Base-by-base conservation (phyloP, 306 rosid species). In the Canavalia gladiata region DNA sequence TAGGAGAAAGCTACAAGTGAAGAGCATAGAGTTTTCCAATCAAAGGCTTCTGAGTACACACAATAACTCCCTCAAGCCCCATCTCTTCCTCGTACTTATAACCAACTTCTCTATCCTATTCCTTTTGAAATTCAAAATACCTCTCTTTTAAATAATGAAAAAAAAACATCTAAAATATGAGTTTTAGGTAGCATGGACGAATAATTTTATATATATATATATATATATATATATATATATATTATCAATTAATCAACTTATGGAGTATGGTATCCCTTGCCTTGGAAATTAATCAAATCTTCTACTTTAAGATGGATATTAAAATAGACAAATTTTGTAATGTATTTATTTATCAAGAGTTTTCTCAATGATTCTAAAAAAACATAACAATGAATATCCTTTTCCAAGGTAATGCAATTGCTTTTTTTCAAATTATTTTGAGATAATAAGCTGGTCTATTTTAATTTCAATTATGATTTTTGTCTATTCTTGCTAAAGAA, bases 241-340 rank as follows among this genome's bases (percentile, higher is more conserved):
- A 12, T 54, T 13, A 11, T 56, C 42, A 29, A 29, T 13, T 43
- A 58, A 84, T 79, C 3, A 39, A 51, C 41, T 37, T 37, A 37
- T 37, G 41, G 41, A 37, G 41, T 37, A 37, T 37, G 41, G 41
- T 37, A 37, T 37, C 57, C 69, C 64, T 75, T 68, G 75, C 18
- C 47, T 45, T 51, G 37, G 30, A 50, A 57, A 12, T 11, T 47
- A 47, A 28, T 28, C 57, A 76, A 73, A 68, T 42, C 49, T 50
- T 31, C n/a, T 66, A 30, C 47, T 68, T 58, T 55, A 82, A 52
- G 68, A 34, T 70, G 60, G 56, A 75, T 54, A 63, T 56, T 64
- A 72, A 56, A 83, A 65, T 41, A 68, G 81, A 77, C 81, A 84
- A 86, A 80, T 31, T 76, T 81, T 59, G 84, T 70, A 70, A 52